Evolutionary conservation across 331 rosid genomes (phyloP).

Genomic region (Dryas integrifolia): DNA sequence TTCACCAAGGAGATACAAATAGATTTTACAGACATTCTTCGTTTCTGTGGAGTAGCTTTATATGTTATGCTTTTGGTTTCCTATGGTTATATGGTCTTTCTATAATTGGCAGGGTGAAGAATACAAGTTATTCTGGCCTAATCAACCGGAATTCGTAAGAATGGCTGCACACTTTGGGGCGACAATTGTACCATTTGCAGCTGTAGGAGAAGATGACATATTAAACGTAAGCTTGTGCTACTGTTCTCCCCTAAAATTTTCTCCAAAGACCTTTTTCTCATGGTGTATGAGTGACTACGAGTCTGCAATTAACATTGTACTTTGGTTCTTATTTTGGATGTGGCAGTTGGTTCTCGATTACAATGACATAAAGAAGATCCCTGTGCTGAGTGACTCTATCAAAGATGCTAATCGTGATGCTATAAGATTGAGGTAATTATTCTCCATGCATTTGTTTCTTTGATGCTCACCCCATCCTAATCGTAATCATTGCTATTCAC

Average conservation of each 20-base stretch:
- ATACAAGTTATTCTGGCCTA: slow-evolving; percentile 83
- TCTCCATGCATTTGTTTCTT: neutral
- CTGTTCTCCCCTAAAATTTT: neutral
- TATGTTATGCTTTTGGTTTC: slow-evolving; percentile 22
- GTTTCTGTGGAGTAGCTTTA: neutral
- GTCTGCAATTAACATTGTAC: slow-evolving; percentile 15
- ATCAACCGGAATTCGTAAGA: slow-evolving; percentile 83
- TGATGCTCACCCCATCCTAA: neutral
- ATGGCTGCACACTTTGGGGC: slow-evolving; percentile 91
- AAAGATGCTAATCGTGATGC: slow-evolving; percentile 29
- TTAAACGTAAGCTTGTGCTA: slow-evolving; percentile 48
- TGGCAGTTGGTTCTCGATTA: slow-evolving; percentile 71
- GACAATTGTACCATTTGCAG: slow-evolving; percentile 88
- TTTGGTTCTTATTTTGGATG: slow-evolving; percentile 30
- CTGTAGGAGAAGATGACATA: slow-evolving; percentile 89
- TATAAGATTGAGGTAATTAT: slow-evolving; percentile 51
- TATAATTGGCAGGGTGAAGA: slow-evolving; percentile 65
- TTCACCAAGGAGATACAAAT: neutral
- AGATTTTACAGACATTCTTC: neutral
- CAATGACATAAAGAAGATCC: slow-evolving; percentile 70
- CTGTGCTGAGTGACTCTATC: slow-evolving; percentile 45
- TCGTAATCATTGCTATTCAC: neutral
- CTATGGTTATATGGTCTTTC: slow-evolving; percentile 19
- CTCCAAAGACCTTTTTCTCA: neutral
- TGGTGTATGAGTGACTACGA: slow-evolving; percentile 6